phyloP scores from a whole-genome alignment of 805 yeast species.

The Hanseniaspora pseudoguilliermondii region DNA sequence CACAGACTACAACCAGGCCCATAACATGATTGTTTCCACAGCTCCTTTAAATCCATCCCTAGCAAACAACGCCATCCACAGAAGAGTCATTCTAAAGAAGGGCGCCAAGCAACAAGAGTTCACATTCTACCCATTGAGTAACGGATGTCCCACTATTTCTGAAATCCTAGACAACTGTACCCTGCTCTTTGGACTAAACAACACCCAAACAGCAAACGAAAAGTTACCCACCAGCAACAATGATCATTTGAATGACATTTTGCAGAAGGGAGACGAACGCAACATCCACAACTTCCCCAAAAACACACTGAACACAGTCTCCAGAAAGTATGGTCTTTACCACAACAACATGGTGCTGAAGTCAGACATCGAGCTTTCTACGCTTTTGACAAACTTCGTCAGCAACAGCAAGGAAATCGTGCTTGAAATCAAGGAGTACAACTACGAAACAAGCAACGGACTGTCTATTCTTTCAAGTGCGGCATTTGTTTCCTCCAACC shows the following conservation, averaged over 20 bases:
- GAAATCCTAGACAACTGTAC: conserved; percentile 74
- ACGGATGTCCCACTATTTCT: conserved; percentile 66
- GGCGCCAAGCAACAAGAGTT: conserved; percentile 47
- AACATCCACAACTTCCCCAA: background rate
- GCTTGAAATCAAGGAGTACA: conserved; percentile 8
- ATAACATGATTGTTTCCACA: conserved; percentile 20
- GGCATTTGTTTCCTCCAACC: conserved; percentile 20
- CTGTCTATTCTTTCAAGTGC: conserved; percentile 3
- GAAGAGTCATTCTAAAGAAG: conserved; percentile 38
- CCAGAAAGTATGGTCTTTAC: conserved; percentile 3
- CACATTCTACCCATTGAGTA: conserved; percentile 46
- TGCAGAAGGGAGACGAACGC: conserved; percentile 9
- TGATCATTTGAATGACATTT: background rate
- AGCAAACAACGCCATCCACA: conserved; percentile 27
- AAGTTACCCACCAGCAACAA: background rate
- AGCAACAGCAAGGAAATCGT: background rate
- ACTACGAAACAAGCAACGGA: background rate
- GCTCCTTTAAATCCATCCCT: conserved; percentile 28
- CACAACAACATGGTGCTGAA: conserved; percentile 6
- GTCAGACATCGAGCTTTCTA: conserved; percentile 8
- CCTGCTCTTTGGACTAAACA: conserved; percentile 48
- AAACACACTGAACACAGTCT: background rate
- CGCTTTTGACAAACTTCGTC: conserved; percentile 4
- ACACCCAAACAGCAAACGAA: background rate
- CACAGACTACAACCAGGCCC: background rate